A percentile compares a stretch with the other conserved stretches of the same genome.
Conservation (phyloP, 140 eudicot species). For the Anethum foeniculum region DNA sequence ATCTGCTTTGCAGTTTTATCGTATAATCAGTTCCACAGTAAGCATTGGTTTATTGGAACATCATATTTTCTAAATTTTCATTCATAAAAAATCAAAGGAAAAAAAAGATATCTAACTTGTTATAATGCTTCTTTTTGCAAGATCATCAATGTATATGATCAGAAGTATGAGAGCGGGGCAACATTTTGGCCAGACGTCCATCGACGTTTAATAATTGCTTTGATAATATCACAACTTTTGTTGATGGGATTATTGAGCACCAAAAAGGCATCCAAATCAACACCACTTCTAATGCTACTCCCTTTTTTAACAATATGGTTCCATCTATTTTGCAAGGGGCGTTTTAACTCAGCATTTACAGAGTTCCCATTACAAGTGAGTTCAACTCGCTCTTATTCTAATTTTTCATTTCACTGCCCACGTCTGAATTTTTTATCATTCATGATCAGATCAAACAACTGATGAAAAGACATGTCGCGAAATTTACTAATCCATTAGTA, state of each 20-base stretch:
- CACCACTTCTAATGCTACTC: conserved; percentile 47
- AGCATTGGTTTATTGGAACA: neutral
- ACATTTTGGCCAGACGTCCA: conserved; percentile 93
- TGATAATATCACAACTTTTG: conserved; percentile 67
- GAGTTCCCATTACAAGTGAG: conserved; percentile 77
- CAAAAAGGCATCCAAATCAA: conserved; percentile 42
- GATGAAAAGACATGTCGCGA: neutral
- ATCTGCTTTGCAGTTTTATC: neutral
- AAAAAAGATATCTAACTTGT: neutral
- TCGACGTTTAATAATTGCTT: conserved; percentile 57
- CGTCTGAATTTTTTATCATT: neutral
- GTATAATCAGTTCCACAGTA: neutral
- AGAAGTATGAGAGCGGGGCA: conserved; percentile 88
- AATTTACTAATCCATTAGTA: no score
- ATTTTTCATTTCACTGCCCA: neutral
- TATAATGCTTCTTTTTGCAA: conserved; percentile 24
- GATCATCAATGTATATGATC: conserved; percentile 93
- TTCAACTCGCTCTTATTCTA: neutral
- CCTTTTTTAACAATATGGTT: conserved; percentile 88
- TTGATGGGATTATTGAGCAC: conserved; percentile 80
- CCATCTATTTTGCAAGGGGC: conserved; percentile 70
- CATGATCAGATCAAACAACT: neutral
- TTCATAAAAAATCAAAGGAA: neutral
- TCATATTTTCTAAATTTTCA: neutral
- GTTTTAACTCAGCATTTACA: conserved; percentile 61